phyloP scores from a whole-genome alignment of 1,139 yeast genomes.

The Suhomyces chickasaworum region DNA sequence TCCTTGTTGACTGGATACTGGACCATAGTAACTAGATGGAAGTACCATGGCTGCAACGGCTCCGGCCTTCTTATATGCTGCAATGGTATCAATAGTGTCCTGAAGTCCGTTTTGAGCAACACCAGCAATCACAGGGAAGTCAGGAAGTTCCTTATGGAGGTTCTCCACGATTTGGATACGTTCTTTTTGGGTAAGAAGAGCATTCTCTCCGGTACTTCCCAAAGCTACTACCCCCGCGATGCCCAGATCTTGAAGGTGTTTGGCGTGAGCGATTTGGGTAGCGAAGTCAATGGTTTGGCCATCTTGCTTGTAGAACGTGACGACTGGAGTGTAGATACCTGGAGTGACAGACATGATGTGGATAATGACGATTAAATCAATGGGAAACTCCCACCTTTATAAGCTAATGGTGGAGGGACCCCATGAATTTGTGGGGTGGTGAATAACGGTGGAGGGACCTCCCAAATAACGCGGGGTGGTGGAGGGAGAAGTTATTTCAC shows the following conservation, averaged over 20 bases:
- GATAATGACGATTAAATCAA: neutral
- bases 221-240: conserved; percentile 36
- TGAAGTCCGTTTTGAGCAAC: conserved; percentile 43
- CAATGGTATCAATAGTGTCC: conserved; percentile 42
- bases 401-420: conserved; percentile 3
- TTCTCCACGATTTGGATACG: conserved; percentile 34
- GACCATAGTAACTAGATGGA: conserved; percentile 50
- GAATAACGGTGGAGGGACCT: conserved; percentile 5
- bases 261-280: conserved; percentile 39
- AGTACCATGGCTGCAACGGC: conserved; percentile 48
- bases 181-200: conserved; percentile 46
- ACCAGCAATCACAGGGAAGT: conserved; percentile 46
- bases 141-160: conserved; percentile 39
- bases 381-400: conserved; percentile 1
- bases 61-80: conserved; percentile 41
- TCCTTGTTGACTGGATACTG: conserved; percentile 42
- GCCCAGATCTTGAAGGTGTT: conserved; percentile 32
- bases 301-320: conserved; percentile 39
- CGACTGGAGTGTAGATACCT: conserved; percentile 38
- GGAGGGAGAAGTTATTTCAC: conserved; percentile 1
- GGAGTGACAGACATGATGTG: conserved; percentile 12
- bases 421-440: conserved; percentile 6
- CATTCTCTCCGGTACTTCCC: conserved; percentile 50
- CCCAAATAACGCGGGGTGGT: conserved; percentile 2
- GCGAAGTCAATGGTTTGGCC: conserved; percentile 31